Conservation (phyloP, 371 early-diverging fungal genomes). For the Mortierella sp. region DNA sequence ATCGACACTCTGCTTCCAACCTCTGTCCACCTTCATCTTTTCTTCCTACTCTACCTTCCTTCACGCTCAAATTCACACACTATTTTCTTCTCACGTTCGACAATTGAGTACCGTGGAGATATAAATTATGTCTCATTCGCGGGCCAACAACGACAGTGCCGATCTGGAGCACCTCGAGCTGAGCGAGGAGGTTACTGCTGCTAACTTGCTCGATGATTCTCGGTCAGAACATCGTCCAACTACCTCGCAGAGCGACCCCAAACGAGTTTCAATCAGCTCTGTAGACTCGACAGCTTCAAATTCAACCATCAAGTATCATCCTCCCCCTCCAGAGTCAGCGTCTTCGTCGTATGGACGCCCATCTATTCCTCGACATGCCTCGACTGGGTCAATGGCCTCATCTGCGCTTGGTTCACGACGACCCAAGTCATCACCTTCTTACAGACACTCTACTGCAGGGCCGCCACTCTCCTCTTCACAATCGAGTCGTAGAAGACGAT, state of each 20-base stretch:
- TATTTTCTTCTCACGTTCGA: not conserved
- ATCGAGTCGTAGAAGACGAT: constrained; percentile 28
- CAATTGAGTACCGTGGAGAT: not conserved
- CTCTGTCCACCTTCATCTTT: not conserved
- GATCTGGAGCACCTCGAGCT: constrained; percentile 54
- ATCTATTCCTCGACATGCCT: constrained; percentile 8
- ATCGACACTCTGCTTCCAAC: not conserved
- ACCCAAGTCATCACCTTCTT: constrained; percentile 38
- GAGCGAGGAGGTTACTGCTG: constrained; percentile 31
- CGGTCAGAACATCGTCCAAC: constrained; percentile 14
- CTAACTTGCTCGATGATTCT: constrained; percentile 8
- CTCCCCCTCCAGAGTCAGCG: constrained; percentile 14
- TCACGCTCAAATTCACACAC: not conserved
- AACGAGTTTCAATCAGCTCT: constrained; percentile 50
- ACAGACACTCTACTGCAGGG: constrained; percentile 43
- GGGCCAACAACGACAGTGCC: constrained; percentile 49
- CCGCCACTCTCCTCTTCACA: constrained; percentile 21
- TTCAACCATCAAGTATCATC: constrained; percentile 45
- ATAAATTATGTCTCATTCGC: constrained; percentile 47
- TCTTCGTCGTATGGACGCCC: constrained; percentile 28
- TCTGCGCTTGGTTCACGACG: constrained; percentile 18
- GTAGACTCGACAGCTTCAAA: constrained; percentile 34
- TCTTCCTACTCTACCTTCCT: not conserved
- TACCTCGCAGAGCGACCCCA: constrained; percentile 16
- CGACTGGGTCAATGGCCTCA: constrained; percentile 24